Base-by-base conservation (phyloP, 192 early-diverging fungal species). In the Coemansia sp. region DNA sequence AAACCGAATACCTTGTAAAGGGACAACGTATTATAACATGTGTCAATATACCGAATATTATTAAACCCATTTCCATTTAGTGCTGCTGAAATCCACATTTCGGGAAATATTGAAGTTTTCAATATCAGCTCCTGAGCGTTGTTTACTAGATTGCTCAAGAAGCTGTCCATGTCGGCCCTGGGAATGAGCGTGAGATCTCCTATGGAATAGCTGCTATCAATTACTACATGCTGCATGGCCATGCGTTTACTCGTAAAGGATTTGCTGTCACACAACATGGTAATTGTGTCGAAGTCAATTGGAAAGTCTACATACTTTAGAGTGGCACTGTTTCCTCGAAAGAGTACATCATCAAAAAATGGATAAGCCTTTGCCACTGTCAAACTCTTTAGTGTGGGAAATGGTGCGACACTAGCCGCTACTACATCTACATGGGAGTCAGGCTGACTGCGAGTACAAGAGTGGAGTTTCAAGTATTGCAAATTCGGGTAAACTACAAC, bases 251-350 rank as follows among this genome's bases (percentile, higher is more conserved):
- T 21, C 3, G 14, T 21, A 39, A 60, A 60, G 0, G 36, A n/a
- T 2, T 37, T 2, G 3, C 36, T 40, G 4, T 9, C 11, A 37
- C 35, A 17, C n/a, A 60, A 10, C 59, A 60, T 39, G 2, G 4
- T n/a, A 24, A 24, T 36, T 34, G 59, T 60, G 17, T 37, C 59
- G 3, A 2, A 3, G 16, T 60, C 59, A 37, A 60, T 4, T 3
- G 14, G 34, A 17, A 60, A 35, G 6, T 37, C n/a, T 14, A 67
- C 24, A 44, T 57, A 17, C 53, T 67, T 37, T 27, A 67, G 37
- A 40, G 53, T 67, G 3, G 29, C 36, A n/a, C 51, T 57, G 24
- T 67, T 67, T 7, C 65, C 65, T 24, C 65, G 65, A 13, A 67
- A 67, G 37, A 67, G 27, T 0, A 57, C 54, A 44, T 67, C 53